phyloP scores from a whole-genome alignment of 176 grass and related monocot genomes.

The Oryza glaberrima region DNA sequence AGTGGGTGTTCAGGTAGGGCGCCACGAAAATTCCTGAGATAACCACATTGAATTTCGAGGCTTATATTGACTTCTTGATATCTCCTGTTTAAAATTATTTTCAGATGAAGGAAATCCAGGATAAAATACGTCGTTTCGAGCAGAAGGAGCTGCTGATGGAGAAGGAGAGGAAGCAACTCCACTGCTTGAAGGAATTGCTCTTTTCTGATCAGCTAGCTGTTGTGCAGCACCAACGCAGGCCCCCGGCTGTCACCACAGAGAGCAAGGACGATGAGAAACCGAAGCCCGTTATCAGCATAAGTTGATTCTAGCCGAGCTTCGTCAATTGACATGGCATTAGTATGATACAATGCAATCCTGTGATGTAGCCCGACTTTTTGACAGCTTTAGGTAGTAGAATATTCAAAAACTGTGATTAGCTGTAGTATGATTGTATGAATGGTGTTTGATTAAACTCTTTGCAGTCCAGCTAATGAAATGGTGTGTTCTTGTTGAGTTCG shows the following conservation, averaged over 20 bases:
- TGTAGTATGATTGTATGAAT: constrained; percentile 5
- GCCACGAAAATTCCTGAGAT: neutral
- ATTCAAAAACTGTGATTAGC: neutral
- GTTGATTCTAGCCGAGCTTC: constrained; percentile 15
- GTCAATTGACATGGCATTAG: neutral
- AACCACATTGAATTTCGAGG: neutral
- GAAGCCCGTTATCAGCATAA: constrained; percentile 27
- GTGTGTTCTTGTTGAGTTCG: neutral
- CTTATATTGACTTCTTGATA: constrained; percentile 17
- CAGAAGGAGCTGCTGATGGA: constrained; percentile 78
- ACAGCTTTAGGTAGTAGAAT: neutral
- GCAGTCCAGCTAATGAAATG: constrained; percentile 6
- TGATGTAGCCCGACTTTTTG: too few species aligned
- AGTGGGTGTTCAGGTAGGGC: constrained; percentile 81
- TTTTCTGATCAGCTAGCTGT: constrained; percentile 66
- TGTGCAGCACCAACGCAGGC: constrained; percentile 59
- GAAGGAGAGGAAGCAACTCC: constrained; percentile 69
- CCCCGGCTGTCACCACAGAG: constrained; percentile 19
- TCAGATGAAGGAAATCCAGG: constrained; percentile 97
- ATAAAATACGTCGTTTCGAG: constrained; percentile 81
- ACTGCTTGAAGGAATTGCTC: constrained; percentile 64
- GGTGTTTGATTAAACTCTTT: neutral
- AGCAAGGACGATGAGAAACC: constrained; percentile 39
- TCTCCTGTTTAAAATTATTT: constrained; percentile 26
- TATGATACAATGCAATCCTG: too few species aligned